Percentiles rank a stretch among this genome's conserved stretches.
These are phyloP conservation scores for Pseudocercospora fuligena DNA, from an alignment of 2,329 filamentous ascomycete species.

Conservation along the genomic window DNA sequence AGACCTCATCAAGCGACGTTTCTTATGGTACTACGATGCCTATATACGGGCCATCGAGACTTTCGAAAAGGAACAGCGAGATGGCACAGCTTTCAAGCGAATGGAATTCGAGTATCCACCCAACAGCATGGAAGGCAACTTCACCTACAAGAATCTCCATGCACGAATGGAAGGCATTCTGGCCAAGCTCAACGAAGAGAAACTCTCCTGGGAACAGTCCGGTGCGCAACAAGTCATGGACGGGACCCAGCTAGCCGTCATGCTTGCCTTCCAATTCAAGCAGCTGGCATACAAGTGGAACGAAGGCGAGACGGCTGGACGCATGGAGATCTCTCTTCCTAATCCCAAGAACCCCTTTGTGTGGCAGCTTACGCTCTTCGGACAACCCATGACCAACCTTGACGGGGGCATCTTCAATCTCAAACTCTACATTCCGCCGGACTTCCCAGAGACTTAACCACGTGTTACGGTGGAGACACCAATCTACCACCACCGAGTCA, in stretches of 20 bases:
- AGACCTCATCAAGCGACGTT: constrained; percentile 87
- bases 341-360: constrained; percentile 80
- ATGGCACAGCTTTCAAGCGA: constrained; percentile 66
- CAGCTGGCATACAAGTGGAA: constrained; percentile 80
- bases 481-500: constrained; percentile 87
- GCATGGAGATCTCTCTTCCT: constrained; percentile 76
- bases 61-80: constrained; percentile 63
- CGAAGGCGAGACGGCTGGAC: constrained; percentile 62
- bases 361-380: constrained; percentile 88
- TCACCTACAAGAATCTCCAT: constrained; percentile 77
- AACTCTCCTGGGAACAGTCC: constrained; percentile 70
- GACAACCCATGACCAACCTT: constrained; percentile 87
- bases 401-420: constrained; percentile 90
- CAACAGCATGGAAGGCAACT: constrained; percentile 86
- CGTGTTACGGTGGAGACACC: constrained; percentile 79
- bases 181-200: constrained; percentile 72
- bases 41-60: constrained; percentile 75
- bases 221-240: constrained; percentile 67
- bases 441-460: constrained; percentile 87
- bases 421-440: constrained; percentile 76
- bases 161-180: constrained; percentile 72
- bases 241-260: constrained; percentile 77
- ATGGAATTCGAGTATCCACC: constrained; percentile 84
- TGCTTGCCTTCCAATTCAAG: constrained; percentile 81
- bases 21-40: constrained; percentile 93